Conservation (phyloP, 441 rosid genomes). For the Euphorbia corollata region DNA sequence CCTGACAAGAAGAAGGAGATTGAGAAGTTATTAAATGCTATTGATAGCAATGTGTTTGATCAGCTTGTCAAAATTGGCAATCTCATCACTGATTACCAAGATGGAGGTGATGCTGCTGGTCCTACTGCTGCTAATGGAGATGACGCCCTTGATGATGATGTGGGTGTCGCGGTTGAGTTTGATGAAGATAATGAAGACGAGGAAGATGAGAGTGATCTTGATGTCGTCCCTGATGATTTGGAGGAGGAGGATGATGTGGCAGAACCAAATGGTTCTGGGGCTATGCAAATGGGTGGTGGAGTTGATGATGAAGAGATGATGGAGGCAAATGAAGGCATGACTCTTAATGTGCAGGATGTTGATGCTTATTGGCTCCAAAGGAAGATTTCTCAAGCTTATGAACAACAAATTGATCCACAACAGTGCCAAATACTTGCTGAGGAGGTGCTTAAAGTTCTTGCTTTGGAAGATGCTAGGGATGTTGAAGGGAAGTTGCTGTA, state of each 20-base stretch:
- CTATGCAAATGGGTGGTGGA: slow-evolving; percentile 83
- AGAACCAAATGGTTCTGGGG: slow-evolving; percentile 49
- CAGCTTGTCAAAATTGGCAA: slow-evolving; percentile 73
- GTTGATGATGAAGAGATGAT: slow-evolving; percentile 66
- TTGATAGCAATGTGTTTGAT: slow-evolving; percentile 44
- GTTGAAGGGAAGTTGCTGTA: slow-evolving; percentile 61
- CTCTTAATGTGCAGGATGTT: slow-evolving; percentile 80
- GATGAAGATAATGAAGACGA: slow-evolving; percentile 77
- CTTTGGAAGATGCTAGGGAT: slow-evolving; percentile 70
- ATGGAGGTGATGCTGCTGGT: slow-evolving; percentile 49
- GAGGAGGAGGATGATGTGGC: slow-evolving; percentile 67
- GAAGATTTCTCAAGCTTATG: slow-evolving; percentile 78
- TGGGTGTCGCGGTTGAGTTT: slow-evolving; percentile 89
- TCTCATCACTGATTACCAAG: slow-evolving; percentile 81
- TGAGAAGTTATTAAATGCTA: slow-evolving; percentile 64
- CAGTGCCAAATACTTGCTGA: slow-evolving; percentile 82
- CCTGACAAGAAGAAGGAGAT: slow-evolving; percentile 81
- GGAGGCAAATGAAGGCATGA: slow-evolving; percentile 62
- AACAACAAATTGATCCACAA: slow-evolving; percentile 73
- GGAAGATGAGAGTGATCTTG: slow-evolving; percentile 86
- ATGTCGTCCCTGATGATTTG: slow-evolving; percentile 54
- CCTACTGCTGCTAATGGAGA: slow-evolving; percentile 47
- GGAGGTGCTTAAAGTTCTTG: slow-evolving; percentile 80
- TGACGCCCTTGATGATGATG: slow-evolving; percentile 79
- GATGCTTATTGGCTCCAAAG: slow-evolving; percentile 97